These are phyloP conservation scores for Epichloe amarillans DNA, from an alignment of 2,329 filamentous ascomycete genomes.

Conservation along the genomic window DNA sequence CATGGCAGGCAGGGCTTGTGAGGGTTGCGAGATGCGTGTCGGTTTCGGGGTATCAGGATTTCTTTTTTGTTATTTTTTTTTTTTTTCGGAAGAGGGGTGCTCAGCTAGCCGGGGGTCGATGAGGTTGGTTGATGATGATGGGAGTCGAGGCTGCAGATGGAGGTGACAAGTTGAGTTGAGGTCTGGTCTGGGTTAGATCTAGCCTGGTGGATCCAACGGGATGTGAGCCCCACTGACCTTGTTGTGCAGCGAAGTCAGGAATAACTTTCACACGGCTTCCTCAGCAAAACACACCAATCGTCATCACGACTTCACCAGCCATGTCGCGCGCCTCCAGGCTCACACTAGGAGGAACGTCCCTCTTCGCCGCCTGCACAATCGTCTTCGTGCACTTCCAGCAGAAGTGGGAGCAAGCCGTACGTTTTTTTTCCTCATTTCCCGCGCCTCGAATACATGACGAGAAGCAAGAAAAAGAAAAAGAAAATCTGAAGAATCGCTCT, in stretches of 20 bases:
- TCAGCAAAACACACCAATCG: background rate
- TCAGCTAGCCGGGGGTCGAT: no score
- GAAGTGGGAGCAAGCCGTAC: conserved; percentile 66
- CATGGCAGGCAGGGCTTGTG: conserved; percentile 4
- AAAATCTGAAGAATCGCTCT: background rate
- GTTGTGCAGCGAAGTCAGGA: no score
- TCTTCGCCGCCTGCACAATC: conserved; percentile 65
- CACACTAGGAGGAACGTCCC: conserved; percentile 65
- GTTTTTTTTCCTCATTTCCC: conserved; percentile 16
- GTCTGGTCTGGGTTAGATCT: background rate
- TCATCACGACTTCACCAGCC: background rate
- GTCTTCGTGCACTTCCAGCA: conserved; percentile 84
- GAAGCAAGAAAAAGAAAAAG: background rate
- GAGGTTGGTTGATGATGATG: no score
- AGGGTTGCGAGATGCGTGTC: background rate
- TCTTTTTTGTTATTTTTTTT: no score
- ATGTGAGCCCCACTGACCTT: no score
- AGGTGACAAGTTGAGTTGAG: background rate
- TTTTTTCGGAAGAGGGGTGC: no score
- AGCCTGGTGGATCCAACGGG: background rate
- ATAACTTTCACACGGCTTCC: background rate
- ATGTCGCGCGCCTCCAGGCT: conserved; percentile 91
- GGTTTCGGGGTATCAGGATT: no score
- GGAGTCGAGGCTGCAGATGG: no score
- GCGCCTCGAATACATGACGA: background rate